These are phyloP conservation scores for Coniochaeta hoffmannii DNA, from an alignment of 2,329 filamentous ascomycete genomes.

Conservation along the genomic window DNA sequence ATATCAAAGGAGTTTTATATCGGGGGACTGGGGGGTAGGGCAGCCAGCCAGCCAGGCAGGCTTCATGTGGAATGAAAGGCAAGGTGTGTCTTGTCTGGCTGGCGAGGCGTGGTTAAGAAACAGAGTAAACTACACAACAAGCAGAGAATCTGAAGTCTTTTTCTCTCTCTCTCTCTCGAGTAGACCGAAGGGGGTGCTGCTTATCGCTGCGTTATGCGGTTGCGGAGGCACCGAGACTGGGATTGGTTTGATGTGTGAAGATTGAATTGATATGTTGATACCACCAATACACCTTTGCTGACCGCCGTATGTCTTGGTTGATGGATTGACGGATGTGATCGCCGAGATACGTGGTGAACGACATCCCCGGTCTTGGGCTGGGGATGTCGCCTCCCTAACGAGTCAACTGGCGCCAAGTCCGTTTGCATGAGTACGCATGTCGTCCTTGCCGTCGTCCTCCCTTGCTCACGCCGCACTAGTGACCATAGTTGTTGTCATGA, in stretches of 20 bases:
- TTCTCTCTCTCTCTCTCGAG: background rate
- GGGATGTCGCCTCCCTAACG: too few relatives aligned
- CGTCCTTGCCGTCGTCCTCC: too few relatives aligned
- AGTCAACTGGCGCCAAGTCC: too few relatives aligned
- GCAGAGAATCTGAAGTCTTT: background rate
- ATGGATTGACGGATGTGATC: background rate
- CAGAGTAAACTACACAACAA: background rate
- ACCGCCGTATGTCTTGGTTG: background rate
- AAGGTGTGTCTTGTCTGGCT: background rate
- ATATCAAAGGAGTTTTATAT: constrained; percentile 8
- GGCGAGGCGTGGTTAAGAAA: background rate
- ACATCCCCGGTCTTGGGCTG: too few relatives aligned
- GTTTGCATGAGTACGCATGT: too few relatives aligned
- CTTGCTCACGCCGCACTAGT: too few relatives aligned
- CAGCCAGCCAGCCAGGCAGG: too few relatives aligned
- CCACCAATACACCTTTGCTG: background rate
- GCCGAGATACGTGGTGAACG: too few relatives aligned
- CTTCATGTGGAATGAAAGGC: background rate
- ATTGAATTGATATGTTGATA: too few relatives aligned
- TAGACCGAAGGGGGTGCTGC: background rate
- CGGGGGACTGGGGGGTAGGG: background rate
- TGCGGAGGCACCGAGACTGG: too few relatives aligned
- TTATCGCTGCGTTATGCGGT: background rate
- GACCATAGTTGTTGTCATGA: too few relatives aligned
- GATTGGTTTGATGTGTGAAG: too few relatives aligned